Percentiles rank a stretch among this genome's conserved stretches.
Evolutionary conservation across 441 rosid species (phyloP).

Genomic region (Heliophila coronopifolia): DNA sequence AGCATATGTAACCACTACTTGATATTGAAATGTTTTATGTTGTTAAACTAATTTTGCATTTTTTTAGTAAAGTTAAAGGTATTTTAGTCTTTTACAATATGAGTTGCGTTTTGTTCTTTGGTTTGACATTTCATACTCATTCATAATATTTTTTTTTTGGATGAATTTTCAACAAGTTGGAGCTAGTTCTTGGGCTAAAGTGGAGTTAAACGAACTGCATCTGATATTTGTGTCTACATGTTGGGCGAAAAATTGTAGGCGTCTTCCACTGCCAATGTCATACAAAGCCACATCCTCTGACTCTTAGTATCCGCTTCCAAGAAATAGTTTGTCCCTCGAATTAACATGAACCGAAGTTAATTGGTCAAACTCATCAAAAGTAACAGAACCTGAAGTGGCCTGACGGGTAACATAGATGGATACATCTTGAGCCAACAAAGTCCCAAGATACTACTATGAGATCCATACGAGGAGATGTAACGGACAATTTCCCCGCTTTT

Average conservation of each 20-base stretch:
- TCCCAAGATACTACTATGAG: constrained; percentile 75
- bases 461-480: constrained; percentile 66
- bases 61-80: too few relatives aligned
- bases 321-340: constrained; percentile 75
- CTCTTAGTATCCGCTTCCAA: constrained; percentile 88
- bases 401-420: constrained; percentile 56
- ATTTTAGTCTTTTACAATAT: too few relatives aligned
- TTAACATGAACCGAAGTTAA: constrained; percentile 91
- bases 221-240: too few relatives aligned
- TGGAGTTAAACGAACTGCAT: too few relatives aligned
- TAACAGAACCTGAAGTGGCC: constrained; percentile 38
- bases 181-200: too few relatives aligned
- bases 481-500: constrained; percentile 67
- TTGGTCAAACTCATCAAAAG: constrained; percentile 80
- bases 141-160: too few relatives aligned
- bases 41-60: too few relatives aligned
- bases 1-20: too few relatives aligned
- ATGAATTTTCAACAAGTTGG: too few relatives aligned
- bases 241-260: constrained; percentile 65
- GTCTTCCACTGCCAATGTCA: constrained; percentile 66
- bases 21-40: too few relatives aligned
- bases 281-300: constrained; percentile 80
- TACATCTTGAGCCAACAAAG: constrained; percentile 86
- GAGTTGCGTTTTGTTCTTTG: too few relatives aligned
- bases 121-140: too few relatives aligned